These are phyloP conservation scores for Saccharomyces hybrid DNA, from an alignment of 1,139 yeast genomes.

Conservation along the genomic window DNA sequence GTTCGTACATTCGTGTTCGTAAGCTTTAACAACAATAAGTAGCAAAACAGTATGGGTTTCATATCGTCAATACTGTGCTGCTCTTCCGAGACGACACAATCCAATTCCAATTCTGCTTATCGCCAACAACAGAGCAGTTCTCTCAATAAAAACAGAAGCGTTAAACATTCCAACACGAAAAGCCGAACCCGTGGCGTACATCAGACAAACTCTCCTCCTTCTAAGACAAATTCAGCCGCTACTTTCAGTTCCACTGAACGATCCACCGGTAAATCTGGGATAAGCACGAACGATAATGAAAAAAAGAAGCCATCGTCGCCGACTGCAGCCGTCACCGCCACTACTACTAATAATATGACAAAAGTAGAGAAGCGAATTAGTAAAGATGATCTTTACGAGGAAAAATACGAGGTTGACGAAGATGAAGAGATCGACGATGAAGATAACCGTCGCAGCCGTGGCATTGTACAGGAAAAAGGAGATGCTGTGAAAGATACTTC, in stretches of 20 bases:
- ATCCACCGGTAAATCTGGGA: neutral
- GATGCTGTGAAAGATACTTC: neutral
- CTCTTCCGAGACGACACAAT: constrained; percentile 2
- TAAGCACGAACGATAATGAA: neutral
- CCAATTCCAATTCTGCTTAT: neutral
- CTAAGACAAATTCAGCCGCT: neutral
- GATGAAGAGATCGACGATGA: constrained; percentile 2
- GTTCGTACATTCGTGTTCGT: neutral
- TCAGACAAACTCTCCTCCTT: neutral
- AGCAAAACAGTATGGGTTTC: constrained; percentile 4
- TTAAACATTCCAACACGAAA: neutral
- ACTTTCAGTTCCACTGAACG: neutral
- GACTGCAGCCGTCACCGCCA: neutral
- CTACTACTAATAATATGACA: neutral
- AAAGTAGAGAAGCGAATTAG: neutral
- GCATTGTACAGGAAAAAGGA: neutral
- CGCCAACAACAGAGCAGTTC: neutral
- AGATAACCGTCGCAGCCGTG: neutral
- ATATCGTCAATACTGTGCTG: constrained; percentile 8
- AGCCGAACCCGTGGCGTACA: neutral
- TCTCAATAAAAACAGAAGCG: neutral
- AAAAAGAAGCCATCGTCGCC: neutral
- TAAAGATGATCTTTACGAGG: constrained; percentile 2
- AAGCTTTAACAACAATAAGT: neutral
- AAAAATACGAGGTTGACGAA: constrained; percentile 3